Conservation (phyloP, 1,284 basidiomycete species). For the Takashimella koratensis region DNA sequence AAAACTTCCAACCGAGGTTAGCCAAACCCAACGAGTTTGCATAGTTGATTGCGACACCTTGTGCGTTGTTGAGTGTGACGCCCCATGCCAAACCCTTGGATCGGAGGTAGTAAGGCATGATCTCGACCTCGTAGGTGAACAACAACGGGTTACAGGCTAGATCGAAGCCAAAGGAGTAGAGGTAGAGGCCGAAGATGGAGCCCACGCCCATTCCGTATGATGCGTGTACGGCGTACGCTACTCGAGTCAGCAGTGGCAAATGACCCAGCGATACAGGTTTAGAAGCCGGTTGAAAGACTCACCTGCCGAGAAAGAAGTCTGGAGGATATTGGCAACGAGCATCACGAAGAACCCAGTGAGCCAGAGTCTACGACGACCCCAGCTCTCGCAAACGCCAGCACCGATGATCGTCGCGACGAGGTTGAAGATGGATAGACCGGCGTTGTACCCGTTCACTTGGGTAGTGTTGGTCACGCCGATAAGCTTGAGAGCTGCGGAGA, state of each 20-base stretch:
- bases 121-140: conserved; percentile 17
- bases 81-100: conserved; percentile 10
- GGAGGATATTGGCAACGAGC: conserved; percentile 20
- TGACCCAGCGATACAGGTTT: no score
- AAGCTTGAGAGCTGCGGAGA: conserved; percentile 10
- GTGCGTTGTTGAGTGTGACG: not conserved
- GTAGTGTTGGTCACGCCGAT: conserved; percentile 15
- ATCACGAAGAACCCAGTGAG: conserved; percentile 30
- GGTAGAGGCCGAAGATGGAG: conserved; percentile 9
- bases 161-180: conserved; percentile 4
- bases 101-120: conserved; percentile 17
- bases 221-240: conserved; percentile 8
- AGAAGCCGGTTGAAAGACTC: no score
- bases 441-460: conserved; percentile 25
- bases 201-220: not conserved
- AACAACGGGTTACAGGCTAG: conserved; percentile 4
- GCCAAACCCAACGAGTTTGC: conserved; percentile 19
- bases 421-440: conserved; percentile 21
- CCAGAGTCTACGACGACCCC: conserved; percentile 27
- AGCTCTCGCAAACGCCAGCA: conserved; percentile 17
- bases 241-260: no score
- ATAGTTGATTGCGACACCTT: conserved; percentile 6
- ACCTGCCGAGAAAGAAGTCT: conserved; percentile 27
- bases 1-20: conserved; percentile 24
- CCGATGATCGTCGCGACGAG: conserved; percentile 16